Percentiles rank a stretch among this genome's conserved stretches.
Conservation (phyloP, 495 filamentous ascomycete species). For the Annulohypoxylon moriforme region DNA sequence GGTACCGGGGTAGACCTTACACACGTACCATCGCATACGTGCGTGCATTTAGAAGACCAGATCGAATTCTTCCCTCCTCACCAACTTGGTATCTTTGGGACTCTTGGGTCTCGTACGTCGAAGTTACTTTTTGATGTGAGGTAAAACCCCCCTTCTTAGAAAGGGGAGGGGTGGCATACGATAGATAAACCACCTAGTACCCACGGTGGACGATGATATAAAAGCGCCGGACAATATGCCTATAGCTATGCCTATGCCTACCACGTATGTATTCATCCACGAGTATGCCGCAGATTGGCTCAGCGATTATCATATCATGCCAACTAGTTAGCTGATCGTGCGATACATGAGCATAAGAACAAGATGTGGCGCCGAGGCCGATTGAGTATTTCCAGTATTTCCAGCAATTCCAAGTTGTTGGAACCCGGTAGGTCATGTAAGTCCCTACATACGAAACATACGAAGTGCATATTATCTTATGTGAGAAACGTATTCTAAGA, state of each 20-base stretch:
- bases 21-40: conserved; percentile 52
- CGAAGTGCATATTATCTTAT: not conserved
- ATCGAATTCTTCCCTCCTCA: conserved; percentile 42
- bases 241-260: not conserved
- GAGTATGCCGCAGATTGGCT: conserved; percentile 16
- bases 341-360: conserved; percentile 15
- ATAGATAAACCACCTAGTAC: not conserved
- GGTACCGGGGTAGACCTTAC: conserved; percentile 46
- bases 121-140: not conserved
- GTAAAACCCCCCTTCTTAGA: not conserved
- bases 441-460: not conserved
- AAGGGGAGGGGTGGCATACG: conserved; percentile 14
- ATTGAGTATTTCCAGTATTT: not conserved
- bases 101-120: not conserved
- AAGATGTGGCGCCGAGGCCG: not conserved
- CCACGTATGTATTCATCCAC: conserved; percentile 19
- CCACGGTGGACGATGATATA: not conserved
- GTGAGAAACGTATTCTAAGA: not conserved
- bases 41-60: conserved; percentile 41
- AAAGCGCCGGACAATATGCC: conserved; percentile 9
- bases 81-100: not conserved
- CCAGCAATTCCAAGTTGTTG: not conserved
- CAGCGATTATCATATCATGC: not conserved
- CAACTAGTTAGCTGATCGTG: conserved; percentile 5
- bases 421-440: not conserved